phyloP scores from a whole-genome alignment of 768 basidiomycete genomes.

The Pisolithus microcarpus region DNA sequence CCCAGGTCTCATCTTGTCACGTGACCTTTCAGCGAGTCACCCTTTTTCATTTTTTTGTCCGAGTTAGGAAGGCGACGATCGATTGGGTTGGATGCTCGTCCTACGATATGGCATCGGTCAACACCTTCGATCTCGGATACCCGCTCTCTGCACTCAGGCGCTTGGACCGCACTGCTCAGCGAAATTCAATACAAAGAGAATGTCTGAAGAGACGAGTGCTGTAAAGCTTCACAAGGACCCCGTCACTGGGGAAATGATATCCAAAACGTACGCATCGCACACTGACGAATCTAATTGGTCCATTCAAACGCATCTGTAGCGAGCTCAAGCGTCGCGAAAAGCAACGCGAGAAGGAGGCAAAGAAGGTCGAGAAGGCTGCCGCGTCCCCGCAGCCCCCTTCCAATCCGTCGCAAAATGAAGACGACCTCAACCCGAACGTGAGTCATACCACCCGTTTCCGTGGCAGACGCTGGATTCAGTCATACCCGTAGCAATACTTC shows the following conservation, averaged over 20 bases:
- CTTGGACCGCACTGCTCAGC: constrained; percentile 6
- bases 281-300: constrained; percentile 8
- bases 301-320: constrained; percentile 36
- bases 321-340: constrained; percentile 93
- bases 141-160: constrained; percentile 4
- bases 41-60: constrained; percentile 1
- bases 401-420: constrained; percentile 49
- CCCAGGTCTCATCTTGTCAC: background rate
- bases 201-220: constrained; percentile 33
- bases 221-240: constrained; percentile 56
- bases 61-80: constrained; percentile 19
- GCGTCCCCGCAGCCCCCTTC: constrained; percentile 39
- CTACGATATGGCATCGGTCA: constrained; percentile 16
- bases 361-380: constrained; percentile 70
- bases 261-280: constrained; percentile 69
- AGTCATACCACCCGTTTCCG: constrained; percentile 25
- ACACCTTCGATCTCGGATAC: constrained; percentile 1
- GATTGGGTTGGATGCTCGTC: constrained; percentile 20
- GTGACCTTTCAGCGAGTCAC: background rate
- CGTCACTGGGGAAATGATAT: constrained; percentile 93
- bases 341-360: constrained; percentile 62
- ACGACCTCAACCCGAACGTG: constrained; percentile 88
- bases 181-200: constrained; percentile 15
- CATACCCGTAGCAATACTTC: constrained; percentile 77
- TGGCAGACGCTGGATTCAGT: background rate